phyloP scores from a whole-genome alignment of 768 basidiomycete genomes.

The Amanita pseudoporphyria region DNA sequence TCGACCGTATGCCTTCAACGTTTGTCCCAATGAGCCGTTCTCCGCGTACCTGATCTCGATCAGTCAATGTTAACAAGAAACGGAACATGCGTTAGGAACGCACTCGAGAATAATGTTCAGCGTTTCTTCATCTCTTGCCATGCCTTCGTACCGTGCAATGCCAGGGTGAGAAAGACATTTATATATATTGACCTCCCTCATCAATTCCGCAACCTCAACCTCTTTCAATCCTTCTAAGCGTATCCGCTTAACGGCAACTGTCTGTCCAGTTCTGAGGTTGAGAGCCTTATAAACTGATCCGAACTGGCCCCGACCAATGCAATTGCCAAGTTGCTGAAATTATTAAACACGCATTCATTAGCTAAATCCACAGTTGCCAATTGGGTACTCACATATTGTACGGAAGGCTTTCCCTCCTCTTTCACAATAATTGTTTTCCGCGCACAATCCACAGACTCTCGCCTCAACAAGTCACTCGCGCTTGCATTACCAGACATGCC shows the following conservation, averaged over 20 bases:
- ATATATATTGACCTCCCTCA: slow-evolving; percentile 90
- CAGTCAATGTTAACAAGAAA: not conserved
- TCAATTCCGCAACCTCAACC: slow-evolving; percentile 81
- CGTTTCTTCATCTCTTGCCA: slow-evolving; percentile 81
- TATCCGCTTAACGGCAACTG: slow-evolving; percentile 99
- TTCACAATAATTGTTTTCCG: slow-evolving; percentile 65
- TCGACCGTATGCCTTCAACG: slow-evolving; percentile 87
- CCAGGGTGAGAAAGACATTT: slow-evolving; percentile 88
- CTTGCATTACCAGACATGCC: slow-evolving; percentile 40
- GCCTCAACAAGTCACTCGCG: slow-evolving; percentile 55
- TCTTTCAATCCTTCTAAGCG: slow-evolving; percentile 84
- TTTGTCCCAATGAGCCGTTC: slow-evolving; percentile 91
- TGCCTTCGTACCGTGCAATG: slow-evolving; percentile 97
- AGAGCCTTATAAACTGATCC: slow-evolving; percentile 93
- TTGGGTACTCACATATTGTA: slow-evolving; percentile 61
- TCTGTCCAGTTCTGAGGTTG: slow-evolving; percentile 89
- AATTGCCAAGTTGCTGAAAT: slow-evolving; percentile 89
- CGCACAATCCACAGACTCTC: slow-evolving; percentile 57
- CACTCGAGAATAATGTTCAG: slow-evolving; percentile 93
- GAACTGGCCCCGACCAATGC: slow-evolving; percentile 95
- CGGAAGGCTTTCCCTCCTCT: slow-evolving; percentile 73
- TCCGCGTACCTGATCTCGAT: slow-evolving; percentile 70
- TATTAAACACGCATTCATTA: slow-evolving; percentile 1
- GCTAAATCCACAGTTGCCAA: not conserved
- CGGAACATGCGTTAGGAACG: slow-evolving; percentile 21